Evolutionary conservation across 2,329 filamentous ascomycete species (phyloP).

Genomic region (Colletotrichum sidae): DNA sequence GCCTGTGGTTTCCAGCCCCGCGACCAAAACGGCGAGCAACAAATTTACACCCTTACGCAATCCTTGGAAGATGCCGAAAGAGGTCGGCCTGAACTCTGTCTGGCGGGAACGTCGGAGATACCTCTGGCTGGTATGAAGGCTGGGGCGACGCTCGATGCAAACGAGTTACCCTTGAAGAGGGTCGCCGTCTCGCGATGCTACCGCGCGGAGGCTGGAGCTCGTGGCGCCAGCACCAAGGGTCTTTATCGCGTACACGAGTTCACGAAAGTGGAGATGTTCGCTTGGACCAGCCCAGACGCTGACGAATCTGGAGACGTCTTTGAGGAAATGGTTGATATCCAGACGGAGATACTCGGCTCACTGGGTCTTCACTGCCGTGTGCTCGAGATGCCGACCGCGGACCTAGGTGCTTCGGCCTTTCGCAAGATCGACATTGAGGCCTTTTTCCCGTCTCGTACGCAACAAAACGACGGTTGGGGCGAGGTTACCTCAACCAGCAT

Average conservation of each 20-base stretch:
- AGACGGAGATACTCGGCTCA: slow-evolving; percentile 82
- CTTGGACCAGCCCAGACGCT: slow-evolving; percentile 78
- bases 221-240: slow-evolving; percentile 91
- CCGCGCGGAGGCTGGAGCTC: slow-evolving; percentile 91
- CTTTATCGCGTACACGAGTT: slow-evolving; percentile 98
- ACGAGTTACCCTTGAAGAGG: slow-evolving; percentile 78
- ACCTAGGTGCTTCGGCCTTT: slow-evolving; percentile 88
- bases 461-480: slow-evolving; percentile 81
- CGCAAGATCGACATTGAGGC: slow-evolving; percentile 95
- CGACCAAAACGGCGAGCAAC: slow-evolving; percentile 90
- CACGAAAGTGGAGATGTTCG: slow-evolving; percentile 98
- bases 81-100: slow-evolving; percentile 75
- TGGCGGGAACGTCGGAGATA: slow-evolving; percentile 94
- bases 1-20: slow-evolving; percentile 96
- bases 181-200: slow-evolving; percentile 94
- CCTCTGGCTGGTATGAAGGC: slow-evolving; percentile 93
- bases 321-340: slow-evolving; percentile 86
- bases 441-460: slow-evolving; percentile 84
- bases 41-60: slow-evolving; percentile 86
- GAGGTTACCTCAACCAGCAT: slow-evolving; percentile 92
- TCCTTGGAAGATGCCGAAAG: slow-evolving; percentile 69
- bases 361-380: slow-evolving; percentile 88
- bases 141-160: slow-evolving; percentile 72
- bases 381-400: slow-evolving; percentile 89
- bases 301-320: slow-evolving; percentile 70